Evolutionary conservation across 2,329 filamentous ascomycete species (phyloP), one percentile per base, ranked within the genome.

Genomic region (Fusarium euwallaceae): DNA sequence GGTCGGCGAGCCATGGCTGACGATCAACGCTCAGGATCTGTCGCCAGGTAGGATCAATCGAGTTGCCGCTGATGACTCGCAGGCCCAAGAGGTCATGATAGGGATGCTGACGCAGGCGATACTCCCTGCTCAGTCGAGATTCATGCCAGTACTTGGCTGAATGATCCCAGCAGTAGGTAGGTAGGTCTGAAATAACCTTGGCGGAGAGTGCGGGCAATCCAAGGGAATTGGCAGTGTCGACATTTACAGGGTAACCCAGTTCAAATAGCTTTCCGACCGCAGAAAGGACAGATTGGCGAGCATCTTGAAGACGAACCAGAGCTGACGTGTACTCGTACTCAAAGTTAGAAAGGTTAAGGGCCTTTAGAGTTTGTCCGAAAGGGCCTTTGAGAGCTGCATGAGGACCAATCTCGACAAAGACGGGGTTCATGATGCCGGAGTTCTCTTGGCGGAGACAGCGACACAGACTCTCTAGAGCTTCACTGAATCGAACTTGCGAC

Each of bases 111-210:
- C 53, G 53, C 4, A 36, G 6, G 2, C 53, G 53, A 24, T 58
- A 58, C 6, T 34, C 29, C 2, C 16, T 24, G 4, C 53, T 58
- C 6, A 58, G 53, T 1, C 53, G 29, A 4, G 53, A 37, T 32
- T 58, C 53, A 2, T 58, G 53, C 53, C 53, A 58, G 20, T 36
- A 58, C 2, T 37, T 34, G 20, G 29, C n/a, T 1, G 53, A 37
- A 24, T 86, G 83, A 41, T 86, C 80, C 84, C 84, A 87, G 0
- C 79, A 75, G 70, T 87, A 87, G 1, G 73, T 72, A 2, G 85
- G 84, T 0, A 86, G 66, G 12, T 75, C 71, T 2, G 43, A 17
- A 4, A 78, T 24, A 27, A 78, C 65, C 4, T 34, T 29, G 29
- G 20, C 7, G 11, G 17, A 6, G 4, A 17, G 6, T n/a, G 4